Evolutionary conservation across 1,284 basidiomycete species (phyloP), one percentile per base, ranked within the genome.

Genomic region (Cutaneotrichosporon sp.): DNA sequence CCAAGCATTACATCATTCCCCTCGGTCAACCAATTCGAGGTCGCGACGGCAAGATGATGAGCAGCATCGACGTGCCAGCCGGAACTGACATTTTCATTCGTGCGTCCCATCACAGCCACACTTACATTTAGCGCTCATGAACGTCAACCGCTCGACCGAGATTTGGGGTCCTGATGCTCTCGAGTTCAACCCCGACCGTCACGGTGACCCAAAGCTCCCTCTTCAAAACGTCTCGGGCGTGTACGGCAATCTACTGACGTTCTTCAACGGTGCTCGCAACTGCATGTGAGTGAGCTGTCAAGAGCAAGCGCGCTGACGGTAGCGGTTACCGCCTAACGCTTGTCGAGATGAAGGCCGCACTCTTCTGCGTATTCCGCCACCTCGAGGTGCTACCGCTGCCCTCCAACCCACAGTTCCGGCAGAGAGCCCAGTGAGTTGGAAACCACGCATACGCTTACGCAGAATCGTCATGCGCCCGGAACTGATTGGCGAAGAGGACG

Each of bases 141-240:
- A 59, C 6, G 83, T 90, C 70, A 90, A 92, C 79, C 85, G 84
- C 69, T 83, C 81, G 65, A 71, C 71, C 56, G 81, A 80, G 38
- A 79, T 90, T 52, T 92, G 89, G 86, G 90, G 91, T 3, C 78
- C 82, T 26, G 88, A 91, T 76, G 89, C 88, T n/a, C 75, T 79
- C 38, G 81, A 82, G 66, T 91, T 90, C 81, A 85, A 78, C 59
- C 77, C 77, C 64, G 58, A 71, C 34, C 40, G 53, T 55, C 59
- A 31, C 26, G 60, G 34, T 50, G 56, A 46, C 49, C 56, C 51
- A 18, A 61, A 59, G n/a, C 46, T 58, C 31, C 74, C 75, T 60
- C 72, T 80, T 47, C 81, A 81, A 63, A 77, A 79, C 10, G 83
- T 88, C 38, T 86, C 85, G 32, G 88, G 88, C 21, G 75, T 89